Evolutionary conservation across 1,284 basidiomycete species (phyloP), one percentile per base, ranked within the genome.

Genomic region (Irpex sp.): DNA sequence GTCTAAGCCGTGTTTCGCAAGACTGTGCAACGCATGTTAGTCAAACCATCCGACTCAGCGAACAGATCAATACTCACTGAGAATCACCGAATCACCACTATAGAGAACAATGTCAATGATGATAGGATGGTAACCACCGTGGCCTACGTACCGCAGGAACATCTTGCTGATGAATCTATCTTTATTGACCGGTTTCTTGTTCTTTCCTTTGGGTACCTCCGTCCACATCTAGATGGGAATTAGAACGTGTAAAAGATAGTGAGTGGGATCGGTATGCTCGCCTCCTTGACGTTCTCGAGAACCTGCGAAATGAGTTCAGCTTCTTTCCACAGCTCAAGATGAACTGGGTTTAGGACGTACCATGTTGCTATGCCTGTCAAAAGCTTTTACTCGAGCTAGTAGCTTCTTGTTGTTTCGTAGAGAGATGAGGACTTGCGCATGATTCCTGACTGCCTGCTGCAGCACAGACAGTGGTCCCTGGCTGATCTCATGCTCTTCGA

Each of bases 91-190:
- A 76, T 97, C 95, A 37, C 95, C 95, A 58, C 94, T 93, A 68
- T 68, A 66, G 65, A 74, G 71, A 35, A 54, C 37, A 58, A 54
- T 51, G 62, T 69, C 49, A 67, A 61, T 64, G 53, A 60, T 17
- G 31, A 62, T 37, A 50, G 17, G 5, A 26, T 35, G 35, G 13
- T 55, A 62, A 66, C 60, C 15, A 60, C n/a, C 47, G 65, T 54
- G 50, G 8, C 35, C 36, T 13, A 75, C 86, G 61, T 70, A 93
- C 92, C 92, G 84, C 64, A 94, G 75, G 76, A 94, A 95, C 90
- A 98, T 97, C 79, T 97, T 99, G 79, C 95, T 97, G 75, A 99
- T 97, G 81, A 99, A 99, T 51, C 97, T 86, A 79, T 99, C 95
- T 79, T 97, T 98, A 83, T 99, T 98, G 65, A 99, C 90, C 2